phyloP scores from a whole-genome alignment of 2,329 filamentous ascomycete genomes.

The Clonostachys chloroleuca region DNA sequence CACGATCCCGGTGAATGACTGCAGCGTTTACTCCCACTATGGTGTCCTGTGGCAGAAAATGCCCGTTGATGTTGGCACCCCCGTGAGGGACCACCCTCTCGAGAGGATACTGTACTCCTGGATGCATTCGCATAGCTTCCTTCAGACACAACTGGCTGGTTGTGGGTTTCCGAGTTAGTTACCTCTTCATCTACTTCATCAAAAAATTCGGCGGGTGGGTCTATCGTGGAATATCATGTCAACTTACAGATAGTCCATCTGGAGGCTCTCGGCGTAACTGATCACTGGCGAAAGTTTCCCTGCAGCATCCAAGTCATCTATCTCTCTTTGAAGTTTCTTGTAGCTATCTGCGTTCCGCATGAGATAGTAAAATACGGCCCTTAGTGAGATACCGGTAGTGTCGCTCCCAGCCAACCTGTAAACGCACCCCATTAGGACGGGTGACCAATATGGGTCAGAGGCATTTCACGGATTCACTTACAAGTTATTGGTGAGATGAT shows the following conservation, averaged over 20 bases:
- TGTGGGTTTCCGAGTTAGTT: no score
- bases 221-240: conserved; percentile 12
- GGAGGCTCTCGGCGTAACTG: conserved; percentile 17
- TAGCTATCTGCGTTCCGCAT: conserved; percentile 18
- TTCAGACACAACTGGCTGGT: conserved; percentile 20
- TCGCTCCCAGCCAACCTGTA: conserved; percentile 28
- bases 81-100: conserved; percentile 37
- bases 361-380: conserved; percentile 36
- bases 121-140: conserved; percentile 42
- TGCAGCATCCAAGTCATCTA: conserved; percentile 5
- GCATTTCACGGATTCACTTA: no score
- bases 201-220: no score
- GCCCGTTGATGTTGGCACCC: conserved; percentile 29
- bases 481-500: no score
- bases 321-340: conserved; percentile 15
- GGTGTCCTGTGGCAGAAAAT: conserved; percentile 3
- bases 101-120: conserved; percentile 37
- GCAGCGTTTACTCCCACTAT: conserved; percentile 33
- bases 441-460: neutral
- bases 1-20: conserved; percentile 30
- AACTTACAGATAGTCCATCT: conserved; percentile 25
- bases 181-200: no score
- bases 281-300: conserved; percentile 4
- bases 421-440: conserved; percentile 10
- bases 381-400: conserved; percentile 43